These are phyloP conservation scores for Picea abies DNA, from an alignment of 83 land plant genomes.

Conservation along the genomic window DNA sequence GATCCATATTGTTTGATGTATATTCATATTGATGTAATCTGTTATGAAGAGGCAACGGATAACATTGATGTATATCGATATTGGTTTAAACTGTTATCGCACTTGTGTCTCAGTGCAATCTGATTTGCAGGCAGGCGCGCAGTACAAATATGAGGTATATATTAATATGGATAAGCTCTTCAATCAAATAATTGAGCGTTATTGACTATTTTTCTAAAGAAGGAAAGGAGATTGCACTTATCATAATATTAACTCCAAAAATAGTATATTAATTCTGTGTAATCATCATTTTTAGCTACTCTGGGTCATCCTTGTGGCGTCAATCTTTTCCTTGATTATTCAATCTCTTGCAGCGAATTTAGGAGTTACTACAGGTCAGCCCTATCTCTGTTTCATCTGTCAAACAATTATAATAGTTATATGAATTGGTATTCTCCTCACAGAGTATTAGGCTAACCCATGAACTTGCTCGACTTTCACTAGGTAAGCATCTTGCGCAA, in stretches of 20 bases:
- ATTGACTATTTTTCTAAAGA: too few species aligned
- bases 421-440: background rate
- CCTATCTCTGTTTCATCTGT: background rate
- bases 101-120: background rate
- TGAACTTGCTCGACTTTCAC: background rate
- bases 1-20: background rate
- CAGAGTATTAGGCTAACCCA: background rate
- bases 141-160: conserved; percentile 16
- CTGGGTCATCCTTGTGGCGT: conserved; percentile 75
- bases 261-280: too few species aligned
- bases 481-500: conserved; percentile 68
- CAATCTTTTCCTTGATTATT: conserved; percentile 68
- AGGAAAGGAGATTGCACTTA: too few species aligned
- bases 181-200: too few species aligned
- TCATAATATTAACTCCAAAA: too few species aligned
- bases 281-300: conserved; percentile 42
- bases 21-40: background rate
- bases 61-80: too few species aligned
- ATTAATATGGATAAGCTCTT: background rate
- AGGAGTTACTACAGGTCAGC: conserved; percentile 81
- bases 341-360: conserved; percentile 84
- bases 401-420: background rate
- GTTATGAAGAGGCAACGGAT: too few species aligned
- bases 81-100: too few species aligned
- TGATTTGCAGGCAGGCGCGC: conserved; percentile 9